phyloP scores from a whole-genome alignment of 192 early-diverging fungal genomes.

The Coemansia sp. region DNA sequence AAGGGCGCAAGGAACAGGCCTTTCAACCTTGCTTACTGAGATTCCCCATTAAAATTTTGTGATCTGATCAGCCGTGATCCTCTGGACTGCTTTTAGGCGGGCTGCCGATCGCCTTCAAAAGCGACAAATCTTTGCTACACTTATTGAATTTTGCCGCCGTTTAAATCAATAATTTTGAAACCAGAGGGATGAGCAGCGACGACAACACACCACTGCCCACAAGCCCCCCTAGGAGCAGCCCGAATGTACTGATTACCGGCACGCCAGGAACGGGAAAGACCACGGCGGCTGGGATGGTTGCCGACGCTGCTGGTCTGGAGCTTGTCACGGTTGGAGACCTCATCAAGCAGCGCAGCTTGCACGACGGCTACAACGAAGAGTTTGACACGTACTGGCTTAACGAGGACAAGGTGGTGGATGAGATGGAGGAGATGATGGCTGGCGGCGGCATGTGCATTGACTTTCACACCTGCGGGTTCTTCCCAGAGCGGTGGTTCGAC shows the following conservation, averaged over 20 bases:
- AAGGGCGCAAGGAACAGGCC: not conserved
- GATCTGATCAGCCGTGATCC: not conserved
- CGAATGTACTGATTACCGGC: slow-evolving; percentile 82
- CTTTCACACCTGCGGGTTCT: slow-evolving; percentile 93
- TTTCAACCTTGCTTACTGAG: not conserved
- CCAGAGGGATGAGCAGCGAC: slow-evolving; percentile 17
- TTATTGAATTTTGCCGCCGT: not conserved
- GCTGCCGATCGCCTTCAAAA: not conserved
- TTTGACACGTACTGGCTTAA: slow-evolving; percentile 86
- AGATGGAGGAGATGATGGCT: slow-evolving; percentile 80
- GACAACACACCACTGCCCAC: slow-evolving; percentile 8
- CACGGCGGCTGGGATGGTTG: slow-evolving; percentile 73
- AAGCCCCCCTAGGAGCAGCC: slow-evolving; percentile 44
- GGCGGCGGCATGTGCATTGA: slow-evolving; percentile 87
- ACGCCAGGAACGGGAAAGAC: slow-evolving; percentile 87
- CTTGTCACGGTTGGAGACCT: slow-evolving; percentile 85
- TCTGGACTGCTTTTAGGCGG: not conserved
- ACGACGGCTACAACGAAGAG: slow-evolving; percentile 83
- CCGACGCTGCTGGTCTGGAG: slow-evolving; percentile 66
- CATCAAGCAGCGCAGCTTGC: slow-evolving; percentile 81
- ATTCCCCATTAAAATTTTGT: not conserved
- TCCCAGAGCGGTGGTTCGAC: slow-evolving; percentile 98
- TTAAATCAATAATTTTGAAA: not conserved
- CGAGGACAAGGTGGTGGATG: slow-evolving; percentile 93
- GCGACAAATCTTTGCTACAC: not conserved